Conservation (phyloP, 1,284 basidiomycete genomes). For the Waitea zeae region DNA sequence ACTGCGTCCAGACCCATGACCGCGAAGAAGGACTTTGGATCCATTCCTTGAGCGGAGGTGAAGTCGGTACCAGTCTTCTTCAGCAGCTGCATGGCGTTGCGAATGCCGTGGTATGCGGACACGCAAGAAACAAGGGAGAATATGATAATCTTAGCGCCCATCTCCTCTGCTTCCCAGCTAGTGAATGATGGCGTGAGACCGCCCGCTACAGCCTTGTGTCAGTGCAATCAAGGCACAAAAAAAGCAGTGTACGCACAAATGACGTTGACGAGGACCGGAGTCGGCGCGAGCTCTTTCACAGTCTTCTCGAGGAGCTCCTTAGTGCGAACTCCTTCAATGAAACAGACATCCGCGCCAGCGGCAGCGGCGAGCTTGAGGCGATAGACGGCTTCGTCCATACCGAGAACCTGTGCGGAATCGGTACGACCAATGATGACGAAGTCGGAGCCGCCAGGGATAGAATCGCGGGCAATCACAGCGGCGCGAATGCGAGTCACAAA, state of each 20-base stretch:
- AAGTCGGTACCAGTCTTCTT: slow-evolving; percentile 66
- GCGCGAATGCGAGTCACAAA: slow-evolving; percentile 64
- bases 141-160: slow-evolving; percentile 61
- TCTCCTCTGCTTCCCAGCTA: slow-evolving; percentile 42
- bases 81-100: slow-evolving; percentile 53
- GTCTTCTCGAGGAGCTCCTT: slow-evolving; percentile 47
- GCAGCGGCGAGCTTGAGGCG: slow-evolving; percentile 57
- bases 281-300: slow-evolving; percentile 48
- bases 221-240: not conserved
- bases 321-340: slow-evolving; percentile 68
- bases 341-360: slow-evolving; percentile 69
- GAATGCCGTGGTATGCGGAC: slow-evolving; percentile 52
- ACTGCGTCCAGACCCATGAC: slow-evolving; percentile 51
- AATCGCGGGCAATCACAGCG: slow-evolving; percentile 54
- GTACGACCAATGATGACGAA: slow-evolving; percentile 70
- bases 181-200: slow-evolving; percentile 63
- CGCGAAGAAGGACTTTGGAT: slow-evolving; percentile 58
- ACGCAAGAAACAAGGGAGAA: slow-evolving; percentile 58
- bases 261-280: slow-evolving; percentile 61
- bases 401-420: slow-evolving; percentile 64
- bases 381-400: slow-evolving; percentile 63
- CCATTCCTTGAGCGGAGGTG: slow-evolving; percentile 51
- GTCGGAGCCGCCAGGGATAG: slow-evolving; percentile 55
- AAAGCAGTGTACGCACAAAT: slow-evolving; percentile 30
- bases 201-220: slow-evolving; percentile 16